phyloP scores from a whole-genome alignment of 75 land plant genomes.

The Pinus tabuliformis region DNA sequence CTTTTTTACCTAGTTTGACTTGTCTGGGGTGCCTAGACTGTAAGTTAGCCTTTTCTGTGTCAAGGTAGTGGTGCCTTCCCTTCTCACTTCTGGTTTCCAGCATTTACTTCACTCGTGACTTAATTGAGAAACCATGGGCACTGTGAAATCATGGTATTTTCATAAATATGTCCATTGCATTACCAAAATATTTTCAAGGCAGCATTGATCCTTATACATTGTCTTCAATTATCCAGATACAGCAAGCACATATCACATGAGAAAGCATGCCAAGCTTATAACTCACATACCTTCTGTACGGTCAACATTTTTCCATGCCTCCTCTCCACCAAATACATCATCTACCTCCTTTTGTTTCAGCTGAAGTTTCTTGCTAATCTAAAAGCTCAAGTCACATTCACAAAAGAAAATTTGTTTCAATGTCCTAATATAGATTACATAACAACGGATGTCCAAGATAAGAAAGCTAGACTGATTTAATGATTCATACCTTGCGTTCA shows the following conservation, averaged over 20 bases:
- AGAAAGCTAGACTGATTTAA: not conserved
- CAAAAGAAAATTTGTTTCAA: not conserved
- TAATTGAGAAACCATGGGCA: not conserved
- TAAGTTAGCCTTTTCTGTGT: too few species aligned
- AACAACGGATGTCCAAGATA: conserved; percentile 1
- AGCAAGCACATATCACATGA: not conserved
- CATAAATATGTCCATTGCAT: not conserved
- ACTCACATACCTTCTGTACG: conserved; percentile 29
- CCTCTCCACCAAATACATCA: conserved; percentile 51
- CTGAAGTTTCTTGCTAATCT: conserved; percentile 37
- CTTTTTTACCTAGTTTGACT: too few species aligned
- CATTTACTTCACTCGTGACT: too few species aligned
- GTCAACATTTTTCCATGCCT: conserved; percentile 55
- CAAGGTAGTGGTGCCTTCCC: too few species aligned
- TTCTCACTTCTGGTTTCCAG: too few species aligned
- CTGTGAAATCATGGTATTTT: not conserved
- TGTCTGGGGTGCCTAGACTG: too few species aligned
- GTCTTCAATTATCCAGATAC: not conserved
- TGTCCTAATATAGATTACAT: not conserved
- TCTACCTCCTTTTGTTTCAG: conserved; percentile 43
- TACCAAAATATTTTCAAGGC: too few species aligned
- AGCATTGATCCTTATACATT: too few species aligned
- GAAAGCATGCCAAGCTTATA: conserved; percentile 1
- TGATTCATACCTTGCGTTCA: conserved; percentile 33
- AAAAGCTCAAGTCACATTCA: not conserved